A percentile compares a stretch with the other conserved stretches of the same genome.
phyloP scores from a whole-genome alignment of 139 green algal genomes.

The Auxenochlorella pyrenoidosa region DNA sequence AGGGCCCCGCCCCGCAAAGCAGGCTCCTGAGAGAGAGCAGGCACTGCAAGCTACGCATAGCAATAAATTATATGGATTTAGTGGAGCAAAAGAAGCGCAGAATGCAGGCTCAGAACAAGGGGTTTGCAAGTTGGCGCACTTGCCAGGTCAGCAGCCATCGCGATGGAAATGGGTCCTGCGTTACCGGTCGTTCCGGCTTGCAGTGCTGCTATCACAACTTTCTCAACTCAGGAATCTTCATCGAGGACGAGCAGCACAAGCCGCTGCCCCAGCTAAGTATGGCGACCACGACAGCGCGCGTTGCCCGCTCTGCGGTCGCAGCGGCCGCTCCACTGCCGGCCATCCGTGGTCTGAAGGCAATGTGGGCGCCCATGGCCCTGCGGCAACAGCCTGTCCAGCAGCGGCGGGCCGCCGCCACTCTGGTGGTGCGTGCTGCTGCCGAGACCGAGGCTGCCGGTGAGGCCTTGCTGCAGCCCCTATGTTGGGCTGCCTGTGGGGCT shows the following conservation, averaged over 20 bases:
- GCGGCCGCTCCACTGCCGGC: neutral
- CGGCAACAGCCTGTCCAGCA: slow-evolving; percentile 1
- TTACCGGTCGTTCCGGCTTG: neutral
- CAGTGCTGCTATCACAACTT: neutral
- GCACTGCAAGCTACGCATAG: neutral
- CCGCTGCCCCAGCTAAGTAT: no score
- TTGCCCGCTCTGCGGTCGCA: neutral
- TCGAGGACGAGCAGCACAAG: no score
- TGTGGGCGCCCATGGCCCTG: neutral
- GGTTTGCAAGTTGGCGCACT: neutral
- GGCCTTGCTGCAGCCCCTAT: neutral
- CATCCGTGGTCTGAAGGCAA: neutral
- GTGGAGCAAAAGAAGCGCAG: neutral
- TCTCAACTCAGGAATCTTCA: neutral
- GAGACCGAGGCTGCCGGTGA: slow-evolving; percentile 24
- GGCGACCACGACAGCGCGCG: neutral
- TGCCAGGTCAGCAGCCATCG: neutral
- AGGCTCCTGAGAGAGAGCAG: slow-evolving; percentile 17
- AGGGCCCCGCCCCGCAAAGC: neutral
- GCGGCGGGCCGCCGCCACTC: slow-evolving; percentile 13
- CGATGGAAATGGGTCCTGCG: neutral
- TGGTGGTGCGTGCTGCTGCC: neutral
- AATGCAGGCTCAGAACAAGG: neutral
- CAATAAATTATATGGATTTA: no score
- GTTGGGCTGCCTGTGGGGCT: neutral